These are phyloP conservation scores for Paramecium bursaria DNA, from an alignment of 73 alveolate genomes.

Conservation along the genomic window DNA sequence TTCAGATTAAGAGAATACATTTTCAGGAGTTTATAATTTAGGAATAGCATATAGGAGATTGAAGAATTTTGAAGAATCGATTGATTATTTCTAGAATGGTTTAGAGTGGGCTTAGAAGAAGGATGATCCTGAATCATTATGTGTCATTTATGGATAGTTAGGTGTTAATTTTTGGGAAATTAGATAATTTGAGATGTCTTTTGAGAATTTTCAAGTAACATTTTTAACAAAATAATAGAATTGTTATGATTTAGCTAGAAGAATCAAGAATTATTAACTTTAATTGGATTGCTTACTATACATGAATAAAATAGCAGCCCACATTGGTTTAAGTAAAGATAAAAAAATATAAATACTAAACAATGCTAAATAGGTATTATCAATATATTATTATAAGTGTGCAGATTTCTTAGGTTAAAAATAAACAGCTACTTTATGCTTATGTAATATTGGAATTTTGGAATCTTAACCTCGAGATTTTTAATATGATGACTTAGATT, in stretches of 20 bases:
- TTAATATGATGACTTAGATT: constrained; percentile 45
- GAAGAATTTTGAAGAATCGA: constrained; percentile 79
- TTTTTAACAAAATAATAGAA: constrained; percentile 27
- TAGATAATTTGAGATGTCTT: constrained; percentile 64
- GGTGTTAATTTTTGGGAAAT: constrained; percentile 73
- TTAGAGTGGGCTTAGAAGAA: constrained; percentile 92
- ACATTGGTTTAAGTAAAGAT: not conserved
- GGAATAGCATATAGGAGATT: constrained; percentile 93
- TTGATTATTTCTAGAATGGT: constrained; percentile 88
- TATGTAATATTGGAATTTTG: constrained; percentile 46
- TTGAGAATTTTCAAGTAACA: constrained; percentile 65
- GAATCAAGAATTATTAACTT: constrained; percentile 40
- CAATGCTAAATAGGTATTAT: constrained; percentile 23
- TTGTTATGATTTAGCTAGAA: constrained; percentile 60
- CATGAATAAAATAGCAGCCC: constrained; percentile 28
- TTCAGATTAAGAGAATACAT: constrained; percentile 94
- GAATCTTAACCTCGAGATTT: constrained; percentile 47
- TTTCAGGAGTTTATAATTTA: constrained; percentile 95
- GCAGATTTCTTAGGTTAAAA: constrained; percentile 31
- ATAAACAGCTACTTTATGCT: constrained; percentile 28
- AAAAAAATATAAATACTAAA: constrained; percentile 7
- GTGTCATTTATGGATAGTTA: constrained; percentile 81
- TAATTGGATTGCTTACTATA: constrained; percentile 50
- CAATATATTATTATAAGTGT: constrained; percentile 15
- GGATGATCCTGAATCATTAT: constrained; percentile 91